Base-by-base conservation (phyloP, 2,329 filamentous ascomycete genomes). In the Dactylellina drechsleri region DNA sequence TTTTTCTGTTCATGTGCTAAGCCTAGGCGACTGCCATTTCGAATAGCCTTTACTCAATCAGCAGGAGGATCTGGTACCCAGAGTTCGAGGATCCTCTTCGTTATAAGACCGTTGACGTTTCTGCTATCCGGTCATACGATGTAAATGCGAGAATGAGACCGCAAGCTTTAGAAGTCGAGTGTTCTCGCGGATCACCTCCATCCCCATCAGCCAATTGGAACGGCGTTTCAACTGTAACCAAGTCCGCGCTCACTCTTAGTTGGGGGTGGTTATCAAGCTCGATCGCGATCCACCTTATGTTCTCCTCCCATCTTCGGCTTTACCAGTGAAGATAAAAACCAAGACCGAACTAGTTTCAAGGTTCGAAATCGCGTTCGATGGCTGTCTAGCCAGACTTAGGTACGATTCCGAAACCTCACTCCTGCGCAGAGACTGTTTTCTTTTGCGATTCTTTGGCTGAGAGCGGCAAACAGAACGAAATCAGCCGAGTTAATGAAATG, bases 401-500 rank as follows among this genome's bases (percentile, higher is more conserved):
- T n/a, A 47, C 1, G 43, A 15, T n/a, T 47, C 43, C 31, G 31
- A 36, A 36, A 47, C 16, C 43, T 47, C 13, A 5, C 43, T 15
- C 16, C 13, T 47, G 43, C 43, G 6, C 13, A 47, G 43, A 47
- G 13, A 47, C 43, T 41, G 43, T 52, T 43, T 49, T 36, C 31
- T 57, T 45, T 43, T 66, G 23, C 31, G n/a, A 18, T 16, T 31
- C 16, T 26, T n/a, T 45, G 40, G 23, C 54, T 60, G 54, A 57
- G 54, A 61, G 57, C 54, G 66, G 58, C 43, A 61, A 68, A 61
- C 56, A 73, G 18, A 28, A 57, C 26, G 49, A 50, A 62, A 66
- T 62, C 61, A 73, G 61, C 68, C 61, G 68, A 56, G 40, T 54
- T 31, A n/a, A 41, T 54, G 54, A 53, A 66, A 36, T 31, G 41